Percentiles rank a stretch among this genome's conserved stretches.
Conservation (phyloP, 225 moss, liverwort and hornwort genomes). For the Ulota crispa region DNA sequence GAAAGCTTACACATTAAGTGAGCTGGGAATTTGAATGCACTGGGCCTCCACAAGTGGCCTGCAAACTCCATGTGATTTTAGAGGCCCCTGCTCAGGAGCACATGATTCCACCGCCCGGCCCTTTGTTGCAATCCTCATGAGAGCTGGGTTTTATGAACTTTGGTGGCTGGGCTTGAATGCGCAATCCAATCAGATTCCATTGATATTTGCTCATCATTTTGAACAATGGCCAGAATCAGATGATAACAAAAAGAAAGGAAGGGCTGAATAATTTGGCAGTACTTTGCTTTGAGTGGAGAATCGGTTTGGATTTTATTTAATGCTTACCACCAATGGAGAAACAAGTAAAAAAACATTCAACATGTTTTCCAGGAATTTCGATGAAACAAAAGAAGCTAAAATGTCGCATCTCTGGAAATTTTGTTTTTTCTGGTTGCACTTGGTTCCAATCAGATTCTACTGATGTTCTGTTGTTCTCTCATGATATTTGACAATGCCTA, state of each 20-base stretch:
- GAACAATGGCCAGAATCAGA: not conserved
- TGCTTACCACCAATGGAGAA: too few species aligned
- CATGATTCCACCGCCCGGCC: conserved; percentile 4
- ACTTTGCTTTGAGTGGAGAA: not conserved
- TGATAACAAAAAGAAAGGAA: not conserved
- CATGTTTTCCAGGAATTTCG: not conserved
- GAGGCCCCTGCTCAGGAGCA: not conserved
- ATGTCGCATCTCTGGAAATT: not conserved
- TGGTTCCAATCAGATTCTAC: too few species aligned
- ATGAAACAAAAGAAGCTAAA: not conserved
- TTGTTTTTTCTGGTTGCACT: not conserved
- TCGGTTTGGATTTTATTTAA: not conserved
- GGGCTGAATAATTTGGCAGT: not conserved
- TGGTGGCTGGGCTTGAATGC: not conserved
- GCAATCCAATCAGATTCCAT: conserved; percentile 24
- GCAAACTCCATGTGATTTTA: not conserved
- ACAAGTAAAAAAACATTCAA: too few species aligned
- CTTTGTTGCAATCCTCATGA: conserved; percentile 15
- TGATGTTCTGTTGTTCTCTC: too few species aligned
- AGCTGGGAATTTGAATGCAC: not conserved
- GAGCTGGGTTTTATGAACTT: conserved; percentile 7
- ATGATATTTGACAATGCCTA: too few species aligned
- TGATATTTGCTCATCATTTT: conserved; percentile 16
- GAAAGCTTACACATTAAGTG: too few species aligned
- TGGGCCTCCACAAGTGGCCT: not conserved